Conservation (phyloP, 106 monocot species). For the Allium sativum region DNA sequence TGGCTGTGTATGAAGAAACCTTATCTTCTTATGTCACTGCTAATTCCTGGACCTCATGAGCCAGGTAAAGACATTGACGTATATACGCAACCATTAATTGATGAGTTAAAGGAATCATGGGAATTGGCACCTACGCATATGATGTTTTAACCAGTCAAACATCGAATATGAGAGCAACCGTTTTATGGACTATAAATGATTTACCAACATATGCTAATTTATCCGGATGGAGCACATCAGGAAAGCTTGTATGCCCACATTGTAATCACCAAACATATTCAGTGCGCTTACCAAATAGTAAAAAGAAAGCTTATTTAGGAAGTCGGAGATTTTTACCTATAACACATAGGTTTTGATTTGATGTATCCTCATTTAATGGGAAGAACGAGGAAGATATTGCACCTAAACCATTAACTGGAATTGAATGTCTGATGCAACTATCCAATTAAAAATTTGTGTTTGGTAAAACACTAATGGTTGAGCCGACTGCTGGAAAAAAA, state of each 20-base stretch:
- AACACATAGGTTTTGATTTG: not conserved
- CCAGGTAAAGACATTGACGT: too few species aligned
- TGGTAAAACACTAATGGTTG: too few species aligned
- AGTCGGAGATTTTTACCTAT: slow-evolving; percentile 5
- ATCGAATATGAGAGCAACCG: slow-evolving; percentile 11
- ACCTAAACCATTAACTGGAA: too few species aligned
- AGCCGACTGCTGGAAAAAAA: too few species aligned
- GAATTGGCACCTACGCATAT: slow-evolving; percentile 2
- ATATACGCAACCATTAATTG: too few species aligned
- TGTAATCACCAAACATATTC: not conserved
- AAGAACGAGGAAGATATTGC: too few species aligned
- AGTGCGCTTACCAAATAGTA: not conserved
- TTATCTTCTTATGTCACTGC: not conserved
- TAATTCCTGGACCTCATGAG: too few species aligned
- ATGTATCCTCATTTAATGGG: too few species aligned
- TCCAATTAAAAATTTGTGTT: too few species aligned
- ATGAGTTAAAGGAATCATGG: too few species aligned
- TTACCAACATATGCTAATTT: slow-evolving; percentile 12
- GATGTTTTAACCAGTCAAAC: slow-evolving; percentile 2
- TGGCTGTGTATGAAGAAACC: not conserved
- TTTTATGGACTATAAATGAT: too few species aligned
- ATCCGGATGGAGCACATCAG: slow-evolving; percentile 10
- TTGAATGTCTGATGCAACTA: too few species aligned
- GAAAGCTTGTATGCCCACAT: slow-evolving; percentile 1
- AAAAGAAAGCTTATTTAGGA: slow-evolving; percentile 1